Evolutionary conservation across 352 stramenopile genomes (phyloP).

Genomic region (Pilasporangium apinafurcum): DNA sequence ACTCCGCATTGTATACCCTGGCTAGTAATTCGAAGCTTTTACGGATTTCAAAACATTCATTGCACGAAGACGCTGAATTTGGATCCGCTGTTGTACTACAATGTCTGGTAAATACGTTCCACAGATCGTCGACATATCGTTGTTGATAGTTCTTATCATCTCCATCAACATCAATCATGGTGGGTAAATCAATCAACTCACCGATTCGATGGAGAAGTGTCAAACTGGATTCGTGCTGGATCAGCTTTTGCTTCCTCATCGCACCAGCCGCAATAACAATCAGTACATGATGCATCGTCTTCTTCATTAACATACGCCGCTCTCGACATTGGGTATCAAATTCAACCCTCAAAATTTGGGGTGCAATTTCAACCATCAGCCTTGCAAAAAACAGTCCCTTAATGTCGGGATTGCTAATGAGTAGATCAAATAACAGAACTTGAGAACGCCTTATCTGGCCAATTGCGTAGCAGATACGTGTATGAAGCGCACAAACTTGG

Average conservation of each 20-base stretch:
- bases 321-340: conserved; percentile 24
- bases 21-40: conserved; percentile 2
- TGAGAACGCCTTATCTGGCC: conserved; percentile 15
- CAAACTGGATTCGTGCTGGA: conserved; percentile 22
- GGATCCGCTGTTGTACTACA: too few relatives aligned
- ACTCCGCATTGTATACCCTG: background rate
- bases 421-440: conserved; percentile 38
- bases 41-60: background rate
- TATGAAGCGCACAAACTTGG: conserved; percentile 31
- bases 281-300: conserved; percentile 20
- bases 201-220: conserved; percentile 26
- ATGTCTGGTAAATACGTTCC: too few relatives aligned
- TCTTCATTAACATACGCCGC: conserved; percentile 13
- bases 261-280: conserved; percentile 15
- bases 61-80: too few relatives aligned
- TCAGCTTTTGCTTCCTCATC: conserved; percentile 17
- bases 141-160: conserved; percentile 1
- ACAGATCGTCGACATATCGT: conserved; percentile 5
- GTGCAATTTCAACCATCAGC: conserved; percentile 26
- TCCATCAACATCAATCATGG: conserved; percentile 13
- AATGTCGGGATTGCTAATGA: conserved; percentile 30
- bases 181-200: conserved; percentile 20
- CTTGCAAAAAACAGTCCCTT: conserved; percentile 31
- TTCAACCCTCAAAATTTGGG: conserved; percentile 18
- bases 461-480: conserved; percentile 19